Percentiles rank a stretch among this genome's conserved stretches.
These are phyloP conservation scores for Trichophyton verrucosum DNA, from an alignment of 2,329 filamentous ascomycete genomes.

Conservation along the genomic window DNA sequence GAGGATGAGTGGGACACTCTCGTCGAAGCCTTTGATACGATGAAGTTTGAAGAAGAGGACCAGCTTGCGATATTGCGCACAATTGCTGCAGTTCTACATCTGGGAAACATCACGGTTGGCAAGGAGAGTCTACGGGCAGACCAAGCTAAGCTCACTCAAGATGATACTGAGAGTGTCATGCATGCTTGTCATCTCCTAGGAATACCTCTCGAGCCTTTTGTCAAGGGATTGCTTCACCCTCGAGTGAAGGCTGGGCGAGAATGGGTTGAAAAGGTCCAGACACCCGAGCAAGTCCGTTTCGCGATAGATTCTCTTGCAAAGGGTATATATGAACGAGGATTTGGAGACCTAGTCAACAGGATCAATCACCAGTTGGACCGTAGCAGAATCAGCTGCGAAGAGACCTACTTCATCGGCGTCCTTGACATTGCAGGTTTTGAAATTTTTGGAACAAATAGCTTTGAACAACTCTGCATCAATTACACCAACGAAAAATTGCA, in stretches of 20 bases:
- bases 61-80: conserved; percentile 74
- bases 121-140: conserved; percentile 87
- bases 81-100: conserved; percentile 78
- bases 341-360: conserved; percentile 78
- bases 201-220: conserved; percentile 70
- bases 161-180: conserved; percentile 61
- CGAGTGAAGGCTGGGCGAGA: conserved; percentile 90
- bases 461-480: conserved; percentile 98
- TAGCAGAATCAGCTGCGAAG: conserved; percentile 68
- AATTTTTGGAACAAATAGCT: conserved; percentile 96
- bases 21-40: conserved; percentile 84
- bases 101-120: conserved; percentile 80
- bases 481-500: conserved; percentile 99
- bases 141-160: conserved; percentile 68
- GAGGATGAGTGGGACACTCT: conserved; percentile 77
- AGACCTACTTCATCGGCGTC: conserved; percentile 92
- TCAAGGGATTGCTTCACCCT: conserved; percentile 80
- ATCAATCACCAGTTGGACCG: conserved; percentile 89
- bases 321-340: conserved; percentile 93
- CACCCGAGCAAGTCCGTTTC: conserved; percentile 86
- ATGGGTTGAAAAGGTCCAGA: conserved; percentile 98
- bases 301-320: conserved; percentile 85
- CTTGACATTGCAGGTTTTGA: conserved; percentile 98
- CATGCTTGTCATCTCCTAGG: conserved; percentile 75
- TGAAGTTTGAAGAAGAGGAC: conserved; percentile 81